Evolutionary conservation across 208 protist genomes (phyloP).

Genomic region (Leishmania gerbilli): DNA sequence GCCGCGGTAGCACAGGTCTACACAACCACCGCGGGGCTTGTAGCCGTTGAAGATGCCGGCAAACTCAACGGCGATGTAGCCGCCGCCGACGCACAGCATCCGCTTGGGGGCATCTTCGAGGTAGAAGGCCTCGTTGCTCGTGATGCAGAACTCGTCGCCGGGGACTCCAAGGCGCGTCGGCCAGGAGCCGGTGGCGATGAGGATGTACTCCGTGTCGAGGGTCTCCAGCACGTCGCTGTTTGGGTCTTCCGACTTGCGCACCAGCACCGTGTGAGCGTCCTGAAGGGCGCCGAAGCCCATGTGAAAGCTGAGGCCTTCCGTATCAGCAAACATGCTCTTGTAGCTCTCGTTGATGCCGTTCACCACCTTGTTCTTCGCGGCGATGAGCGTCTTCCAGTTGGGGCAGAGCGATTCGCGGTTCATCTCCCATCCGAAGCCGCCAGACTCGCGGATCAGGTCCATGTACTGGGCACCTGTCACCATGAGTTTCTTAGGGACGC

Average conservation of each 20-base stretch:
- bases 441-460: slow-evolving; percentile 75
- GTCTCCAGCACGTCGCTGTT: slow-evolving; percentile 57
- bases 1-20: slow-evolving; percentile 80
- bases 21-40: slow-evolving; percentile 66
- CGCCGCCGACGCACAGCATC: slow-evolving; percentile 85
- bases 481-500: slow-evolving; percentile 91
- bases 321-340: slow-evolving; percentile 87
- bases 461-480: slow-evolving; percentile 86
- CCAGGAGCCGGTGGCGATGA: slow-evolving; percentile 88
- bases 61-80: slow-evolving; percentile 93
- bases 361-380: slow-evolving; percentile 88
- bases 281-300: slow-evolving; percentile 76
- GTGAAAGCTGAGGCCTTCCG: slow-evolving; percentile 85
- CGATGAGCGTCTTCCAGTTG: slow-evolving; percentile 89
- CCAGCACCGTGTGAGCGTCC: slow-evolving; percentile 73
- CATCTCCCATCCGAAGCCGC: slow-evolving; percentile 85
- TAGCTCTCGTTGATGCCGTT: slow-evolving; percentile 91
- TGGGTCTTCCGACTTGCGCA: slow-evolving; percentile 58
- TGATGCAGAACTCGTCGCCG: slow-evolving; percentile 90
- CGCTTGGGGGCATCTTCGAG: slow-evolving; percentile 75
- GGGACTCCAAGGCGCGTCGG: slow-evolving; percentile 77
- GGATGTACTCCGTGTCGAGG: slow-evolving; percentile 76
- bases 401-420: slow-evolving; percentile 44
- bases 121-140: slow-evolving; percentile 92
- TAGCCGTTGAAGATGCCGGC: slow-evolving; percentile 93